Base-by-base conservation (phyloP, 352 stramenopile species). In the Globisporangium splendens region DNA sequence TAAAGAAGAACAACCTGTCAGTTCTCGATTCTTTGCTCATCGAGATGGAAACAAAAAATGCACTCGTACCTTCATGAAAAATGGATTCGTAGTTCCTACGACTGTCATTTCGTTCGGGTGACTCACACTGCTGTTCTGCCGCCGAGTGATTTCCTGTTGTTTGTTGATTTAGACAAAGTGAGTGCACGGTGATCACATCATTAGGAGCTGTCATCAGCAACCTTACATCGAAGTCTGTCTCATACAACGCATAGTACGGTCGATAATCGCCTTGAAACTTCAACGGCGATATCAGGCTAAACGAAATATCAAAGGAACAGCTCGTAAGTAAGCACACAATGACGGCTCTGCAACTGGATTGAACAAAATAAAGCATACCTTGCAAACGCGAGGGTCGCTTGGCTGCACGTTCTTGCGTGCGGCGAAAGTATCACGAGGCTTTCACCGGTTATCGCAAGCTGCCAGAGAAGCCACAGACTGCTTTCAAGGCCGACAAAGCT, bases 241-340 rank as follows among this genome's bases (percentile, higher is more conserved):
- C 88, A 50, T 94, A 95, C 10, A 96, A 63, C 33, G 88, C 87
- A 48, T 88, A 94, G 56, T 95, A 96, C 15, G 88, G 88, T 43
- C 88, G 79, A 39, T 74, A 94, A 62, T 96, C 88, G 8, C 83
- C 88, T 49, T 83, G 69, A 49, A 91, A 96, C 50, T 79, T 54
- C 3, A 96, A 66, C 20, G 88, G 88, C 0, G 84, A 74, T 54
- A 96, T 90, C 48, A 96, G 72, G 61, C 83, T 93, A 58, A 48
- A 2, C 39, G n/a, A 18, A 3, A 10, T 1, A n/a, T 44, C 13
- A 44, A 2, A 44, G 39, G 0, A 44, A 18, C 12, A 7, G 10
- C n/a, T 44, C 5, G 28, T 35, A 35, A 35, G 28, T 35, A n/a
- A 51, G n/a, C n/a, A n/a, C n/a, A n/a, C 33, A 15, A 15, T 7